phyloP scores from a whole-genome alignment of 345 rosid species.

The Balakata baccata region DNA sequence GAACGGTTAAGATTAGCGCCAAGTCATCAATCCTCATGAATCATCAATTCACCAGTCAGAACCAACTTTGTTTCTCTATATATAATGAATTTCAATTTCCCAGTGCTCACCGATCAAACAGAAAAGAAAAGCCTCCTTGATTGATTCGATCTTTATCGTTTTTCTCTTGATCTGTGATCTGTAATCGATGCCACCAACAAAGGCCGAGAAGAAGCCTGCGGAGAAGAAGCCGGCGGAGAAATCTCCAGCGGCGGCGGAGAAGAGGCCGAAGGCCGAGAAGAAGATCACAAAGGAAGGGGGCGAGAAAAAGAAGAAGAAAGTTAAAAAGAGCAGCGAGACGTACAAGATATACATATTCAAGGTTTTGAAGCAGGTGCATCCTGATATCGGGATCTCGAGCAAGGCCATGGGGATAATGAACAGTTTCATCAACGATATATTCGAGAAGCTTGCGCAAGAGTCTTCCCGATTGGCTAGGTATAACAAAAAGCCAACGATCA shows the following conservation, averaged over 20 bases:
- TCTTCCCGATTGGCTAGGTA: conserved; percentile 60
- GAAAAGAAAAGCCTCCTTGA: background rate
- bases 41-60: conserved; percentile 23
- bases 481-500: conserved; percentile 68
- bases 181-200: conserved; percentile 32
- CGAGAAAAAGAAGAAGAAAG: conserved; percentile 46
- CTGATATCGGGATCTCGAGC: conserved; percentile 59
- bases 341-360: conserved; percentile 73
- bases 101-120: background rate
- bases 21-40: conserved; percentile 34
- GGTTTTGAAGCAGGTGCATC: conserved; percentile 60
- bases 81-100: conserved; percentile 11
- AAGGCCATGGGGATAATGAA: conserved; percentile 78
- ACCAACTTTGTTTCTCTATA: conserved; percentile 16
- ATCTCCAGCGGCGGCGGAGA: conserved; percentile 47
- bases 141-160: background rate
- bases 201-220: conserved; percentile 52
- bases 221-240: conserved; percentile 51
- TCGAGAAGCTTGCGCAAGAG: conserved; percentile 68
- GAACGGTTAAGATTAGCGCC: background rate
- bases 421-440: conserved; percentile 67
- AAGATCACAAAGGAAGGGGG: conserved; percentile 51
- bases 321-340: conserved; percentile 59
- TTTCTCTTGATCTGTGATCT: too few species aligned
- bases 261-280: conserved; percentile 61